These are phyloP conservation scores for Bipolaris zeicola DNA, from an alignment of 2,329 filamentous ascomycete genomes.

Conservation along the genomic window DNA sequence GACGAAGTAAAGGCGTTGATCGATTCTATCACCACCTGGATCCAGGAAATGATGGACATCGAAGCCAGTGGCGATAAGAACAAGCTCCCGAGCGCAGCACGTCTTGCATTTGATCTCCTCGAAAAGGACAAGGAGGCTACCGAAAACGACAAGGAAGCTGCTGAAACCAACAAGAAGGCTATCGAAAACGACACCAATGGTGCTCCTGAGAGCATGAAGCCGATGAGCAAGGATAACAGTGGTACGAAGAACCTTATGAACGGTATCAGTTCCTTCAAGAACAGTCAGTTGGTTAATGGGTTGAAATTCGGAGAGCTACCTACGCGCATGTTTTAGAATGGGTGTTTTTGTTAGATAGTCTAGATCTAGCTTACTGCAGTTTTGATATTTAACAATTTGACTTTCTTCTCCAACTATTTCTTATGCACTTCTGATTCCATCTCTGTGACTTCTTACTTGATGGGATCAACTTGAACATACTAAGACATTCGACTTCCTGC, in stretches of 20 bases:
- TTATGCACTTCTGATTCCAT: too few species aligned
- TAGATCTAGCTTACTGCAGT: background rate
- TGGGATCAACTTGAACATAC: too few species aligned
- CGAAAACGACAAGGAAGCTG: too few species aligned
- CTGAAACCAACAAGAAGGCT: too few species aligned
- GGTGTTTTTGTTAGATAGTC: background rate
- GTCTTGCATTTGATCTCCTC: background rate
- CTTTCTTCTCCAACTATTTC: background rate
- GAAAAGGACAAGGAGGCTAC: background rate
- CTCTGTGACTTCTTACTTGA: too few species aligned
- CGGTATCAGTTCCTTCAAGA: background rate
- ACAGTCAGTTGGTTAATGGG: background rate
- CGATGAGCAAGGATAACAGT: background rate
- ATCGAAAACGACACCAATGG: background rate
- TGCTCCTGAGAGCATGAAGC: background rate
- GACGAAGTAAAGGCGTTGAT: conserved; percentile 41
- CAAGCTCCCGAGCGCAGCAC: background rate
- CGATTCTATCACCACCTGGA: conserved; percentile 30
- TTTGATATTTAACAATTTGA: background rate
- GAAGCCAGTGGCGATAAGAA: conserved; percentile 6
- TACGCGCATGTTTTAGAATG: background rate
- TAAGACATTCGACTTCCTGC: too few species aligned
- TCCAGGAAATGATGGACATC: conserved; percentile 33
- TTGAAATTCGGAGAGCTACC: background rate
- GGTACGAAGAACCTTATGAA: background rate